Evolutionary conservation across 225 moss, liverwort and hornwort species (phyloP), one percentile per base, ranked within the genome.

Genomic region (Bryoerythrophyllum caledonicum): DNA sequence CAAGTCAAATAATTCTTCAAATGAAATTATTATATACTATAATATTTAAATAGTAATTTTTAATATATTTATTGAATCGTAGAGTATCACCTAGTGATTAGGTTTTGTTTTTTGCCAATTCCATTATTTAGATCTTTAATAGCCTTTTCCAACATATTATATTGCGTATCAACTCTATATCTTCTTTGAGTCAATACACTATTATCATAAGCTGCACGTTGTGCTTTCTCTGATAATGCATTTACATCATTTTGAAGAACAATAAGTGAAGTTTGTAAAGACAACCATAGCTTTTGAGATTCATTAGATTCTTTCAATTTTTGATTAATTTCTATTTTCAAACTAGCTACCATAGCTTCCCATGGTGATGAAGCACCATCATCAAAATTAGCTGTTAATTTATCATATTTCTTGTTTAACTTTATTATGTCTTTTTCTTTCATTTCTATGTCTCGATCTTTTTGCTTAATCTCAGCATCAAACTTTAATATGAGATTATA

Each of bases 361-460:
- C 87, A 89, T 10, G 97, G 97, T 15, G 97, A 91, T 24, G 90
- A 49, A 62, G 72, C 78, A 37, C 44, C 34, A 24, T 79, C 37
- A 1, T 82, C 54, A 79, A 91, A 84, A 21, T 80, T 85, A 17
- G 80, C 2, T 21, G 67, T 83, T 56, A 91, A 15, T 71, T 88
- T 83, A 40, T 90, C 91, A 59, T 79, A 94, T 32, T 85, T 87
- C 65, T 70, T 91, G 71, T 89, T 93, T 13, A 99, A 77, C 3
- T 76, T 66, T 25, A 90, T 63, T 0, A 94, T 90, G 58, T 93
- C 91, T 61, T 94, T 93, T 43, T 85, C 91, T 78, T 99, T 99
- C 67, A 89, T 87, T 10, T 94, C 94, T 38, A 90, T 20, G 49
- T 94, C 94, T 53, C 10, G 74, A 30, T 82, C 82, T 72, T 89